phyloP scores from a whole-genome alignment of 2,329 filamentous ascomycete genomes.

The Trichophyton equinum region DNA sequence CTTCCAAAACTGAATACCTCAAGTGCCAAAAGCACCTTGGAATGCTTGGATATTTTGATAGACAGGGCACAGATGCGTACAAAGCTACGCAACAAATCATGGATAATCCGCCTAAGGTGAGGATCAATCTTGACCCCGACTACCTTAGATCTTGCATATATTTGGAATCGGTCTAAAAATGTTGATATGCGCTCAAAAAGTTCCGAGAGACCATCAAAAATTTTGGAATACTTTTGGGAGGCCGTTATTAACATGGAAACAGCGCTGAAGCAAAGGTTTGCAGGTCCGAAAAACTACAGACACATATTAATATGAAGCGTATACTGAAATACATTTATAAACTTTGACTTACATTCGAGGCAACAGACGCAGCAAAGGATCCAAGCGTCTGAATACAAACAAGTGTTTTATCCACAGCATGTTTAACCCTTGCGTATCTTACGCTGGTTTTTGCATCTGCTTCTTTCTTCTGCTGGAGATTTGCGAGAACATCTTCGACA shows the following conservation, averaged over 20 bases:
- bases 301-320: background rate
- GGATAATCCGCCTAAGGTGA: conserved; percentile 18
- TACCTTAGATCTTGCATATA: conserved; percentile 16
- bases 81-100: conserved; percentile 19
- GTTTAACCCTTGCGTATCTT: conserved; percentile 16
- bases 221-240: conserved; percentile 20
- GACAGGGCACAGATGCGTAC: conserved; percentile 19
- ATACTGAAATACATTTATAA: background rate
- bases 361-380: conserved; percentile 17
- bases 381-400: conserved; percentile 17
- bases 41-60: conserved; percentile 17
- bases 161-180: conserved; percentile 20
- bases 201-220: conserved; percentile 19
- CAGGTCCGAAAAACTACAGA: conserved; percentile 18
- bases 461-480: conserved; percentile 16
- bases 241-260: conserved; percentile 19
- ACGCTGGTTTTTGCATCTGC: conserved; percentile 16
- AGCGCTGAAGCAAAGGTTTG: conserved; percentile 21
- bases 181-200: conserved; percentile 19
- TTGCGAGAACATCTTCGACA: conserved; percentile 17
- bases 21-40: conserved; percentile 17
- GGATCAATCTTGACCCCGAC: conserved; percentile 17
- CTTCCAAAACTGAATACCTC: conserved; percentile 20
- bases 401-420: conserved; percentile 17
- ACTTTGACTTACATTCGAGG: conserved; percentile 17